Base-by-base conservation (phyloP, 1,284 basidiomycete genomes). In the Gymnopus androsaceus region DNA sequence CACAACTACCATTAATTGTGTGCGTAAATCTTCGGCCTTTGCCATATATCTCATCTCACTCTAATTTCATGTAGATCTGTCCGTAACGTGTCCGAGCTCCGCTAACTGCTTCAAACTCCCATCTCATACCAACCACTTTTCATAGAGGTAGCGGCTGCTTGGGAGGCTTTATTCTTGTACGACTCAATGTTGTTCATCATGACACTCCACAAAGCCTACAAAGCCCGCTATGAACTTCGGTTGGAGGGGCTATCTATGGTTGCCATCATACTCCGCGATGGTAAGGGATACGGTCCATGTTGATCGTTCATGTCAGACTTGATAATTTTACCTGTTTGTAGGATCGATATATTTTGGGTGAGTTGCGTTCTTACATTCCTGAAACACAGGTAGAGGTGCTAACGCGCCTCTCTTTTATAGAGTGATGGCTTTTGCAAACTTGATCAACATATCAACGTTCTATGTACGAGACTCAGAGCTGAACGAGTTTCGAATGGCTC, bases 311-410 rank as follows among this genome's bases (percentile, higher is more conserved):
- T 34, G n/a, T 27, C 41, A 3, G 5, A 8, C n/a, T 19, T 2
- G 7, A 7, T 27, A 17, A 44, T 3, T 50, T 19, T n/a, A n/a
- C n/a, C n/a, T n/a, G n/a, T 25, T 14, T 48, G 12, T 31, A 49
- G 56, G 56, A 8, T 52, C 56, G 11, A 53, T 57, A 27, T 57
- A 57, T 49, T 57, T 57, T 40, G 56, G 44, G 56, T 57, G 36
- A 49, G 47, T 44, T 4, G 8, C n/a, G n/a, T n/a, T n/a, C 21
- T 41, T n/a, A n/a, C 14, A 34, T 28, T 6, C 6, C 44, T 8
- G 17, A 23, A 9, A 25, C n/a, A n/a, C n/a, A n/a, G n/a, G n/a
- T n/a, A n/a, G n/a, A n/a, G n/a, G n/a, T 21, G 8, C 7, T 12
- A 41, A 34, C 28, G 15, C 12, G n/a, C 36, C n/a, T 14, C n/a